Conservation (phyloP, 1,284 basidiomycete genomes). For the Leccinum subrobustum region DNA sequence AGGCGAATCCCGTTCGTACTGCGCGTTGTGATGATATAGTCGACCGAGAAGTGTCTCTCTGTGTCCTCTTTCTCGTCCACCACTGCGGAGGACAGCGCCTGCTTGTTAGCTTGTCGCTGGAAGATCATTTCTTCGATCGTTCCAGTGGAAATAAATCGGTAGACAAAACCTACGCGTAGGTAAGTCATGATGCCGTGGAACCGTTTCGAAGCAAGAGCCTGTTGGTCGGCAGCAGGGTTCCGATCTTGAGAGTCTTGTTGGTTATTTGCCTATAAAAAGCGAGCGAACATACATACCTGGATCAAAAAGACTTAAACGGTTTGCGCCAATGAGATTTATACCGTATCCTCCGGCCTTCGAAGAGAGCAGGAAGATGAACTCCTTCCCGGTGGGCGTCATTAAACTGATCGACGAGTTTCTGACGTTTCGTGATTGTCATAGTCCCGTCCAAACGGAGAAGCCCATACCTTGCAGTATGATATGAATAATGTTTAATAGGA, state of each 20-base stretch:
- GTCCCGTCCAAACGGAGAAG: slow-evolving; percentile 93
- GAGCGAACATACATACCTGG: slow-evolving; percentile 57
- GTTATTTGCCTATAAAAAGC: not conserved
- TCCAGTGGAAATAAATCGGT: too few relatives aligned
- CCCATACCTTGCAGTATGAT: slow-evolving; percentile 66
- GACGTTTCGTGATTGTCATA: slow-evolving; percentile 92
- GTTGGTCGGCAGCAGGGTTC: slow-evolving; percentile 99
- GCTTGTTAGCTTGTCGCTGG: slow-evolving; percentile 94
- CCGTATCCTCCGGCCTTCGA: slow-evolving; percentile 98
- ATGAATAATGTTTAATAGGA: slow-evolving; percentile 1
- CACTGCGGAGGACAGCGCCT: slow-evolving; percentile 94
- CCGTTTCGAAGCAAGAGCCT: slow-evolving; percentile 91
- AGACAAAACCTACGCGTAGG: too few relatives aligned
- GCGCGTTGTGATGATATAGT: slow-evolving; percentile 31
- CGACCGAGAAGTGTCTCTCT: slow-evolving; percentile 93
- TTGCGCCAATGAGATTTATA: slow-evolving; percentile 97
- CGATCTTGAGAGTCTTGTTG: slow-evolving; percentile 61
- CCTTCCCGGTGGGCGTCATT: slow-evolving; percentile 94
- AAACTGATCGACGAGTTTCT: slow-evolving; percentile 97
- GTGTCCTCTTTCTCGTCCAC: slow-evolving; percentile 97
- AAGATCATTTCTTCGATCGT: slow-evolving; percentile 97
- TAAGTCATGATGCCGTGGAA: too few relatives aligned
- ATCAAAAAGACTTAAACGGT: slow-evolving; percentile 94
- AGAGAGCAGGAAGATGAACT: slow-evolving; percentile 94
- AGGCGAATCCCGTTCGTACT: too few relatives aligned